Base-by-base conservation (phyloP, 2,329 filamentous ascomycete species). In the Penicillium sclerotigenum region DNA sequence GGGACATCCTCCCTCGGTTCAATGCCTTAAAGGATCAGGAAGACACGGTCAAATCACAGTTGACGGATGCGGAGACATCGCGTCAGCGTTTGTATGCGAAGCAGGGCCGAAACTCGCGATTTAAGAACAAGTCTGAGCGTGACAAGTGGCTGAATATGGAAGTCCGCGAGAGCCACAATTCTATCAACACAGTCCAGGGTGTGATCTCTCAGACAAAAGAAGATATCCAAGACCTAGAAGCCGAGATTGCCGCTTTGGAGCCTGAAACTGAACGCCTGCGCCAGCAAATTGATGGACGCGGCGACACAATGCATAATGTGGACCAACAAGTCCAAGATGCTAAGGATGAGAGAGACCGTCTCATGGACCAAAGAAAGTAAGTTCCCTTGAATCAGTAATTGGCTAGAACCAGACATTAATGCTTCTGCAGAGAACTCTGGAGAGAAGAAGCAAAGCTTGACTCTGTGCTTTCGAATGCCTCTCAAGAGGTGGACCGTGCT, bases 361-460 rank as follows among this genome's bases (percentile, higher is more conserved):
- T 97, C 13, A 85, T 88, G 60, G 94, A 99, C 60, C 88, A 96
- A 72, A 85, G 91, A 66, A 96, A 95, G 75, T 77, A 67, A 42
- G 74, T 66, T 47, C 26, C n/a, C n/a, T 36, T 5, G 10, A 22
- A 33, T 18, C 5, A 16, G 2, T 34, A 8, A 36, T 26, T n/a
- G 6, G 11, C 1, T 34, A 24, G 16, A 18, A 18, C 5, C 34
- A 18, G 16, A 29, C 38, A 18, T 47, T 65, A 54, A 65, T 56
- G 51, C 41, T 54, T 26, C 28, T 41, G 16, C 43, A 77, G 75
- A 63, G 82, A 89, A 58, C 82, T 99, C 24, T 91, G 90, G 72
- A 87, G 94, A 65, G 91, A 97, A 72, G 90, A 96, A 59, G 91
- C 93, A 64, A 93, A 90, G 69, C 81, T 97, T 9, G 87, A 88